Conservation (phyloP, 1,284 basidiomycete species). For the Schizophyllum commune region DNA sequence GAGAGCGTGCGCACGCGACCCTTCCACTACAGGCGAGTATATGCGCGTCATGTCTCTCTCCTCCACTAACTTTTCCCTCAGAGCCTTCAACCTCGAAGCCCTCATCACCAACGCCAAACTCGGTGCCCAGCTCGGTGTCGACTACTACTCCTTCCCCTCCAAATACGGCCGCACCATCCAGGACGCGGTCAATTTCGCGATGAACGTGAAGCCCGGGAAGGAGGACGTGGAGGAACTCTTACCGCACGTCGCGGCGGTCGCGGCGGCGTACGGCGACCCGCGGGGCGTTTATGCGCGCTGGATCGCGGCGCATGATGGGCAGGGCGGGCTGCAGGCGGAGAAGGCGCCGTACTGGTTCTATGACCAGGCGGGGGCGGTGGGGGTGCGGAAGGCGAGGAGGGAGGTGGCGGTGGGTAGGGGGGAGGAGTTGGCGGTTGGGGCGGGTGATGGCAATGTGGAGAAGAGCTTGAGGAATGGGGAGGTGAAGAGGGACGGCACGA, state of each 20-base stretch:
- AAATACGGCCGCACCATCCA: conserved; percentile 50
- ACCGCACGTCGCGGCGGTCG: conserved; percentile 46
- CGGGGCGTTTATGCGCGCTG: conserved; percentile 42
- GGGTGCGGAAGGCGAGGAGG: conserved; percentile 13
- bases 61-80: conserved; percentile 1
- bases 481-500: neutral
- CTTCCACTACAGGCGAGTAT: conserved; percentile 52
- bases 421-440: conserved; percentile 5
- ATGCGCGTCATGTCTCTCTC: conserved; percentile 22
- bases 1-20: conserved; percentile 55
- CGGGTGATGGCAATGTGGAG: neutral
- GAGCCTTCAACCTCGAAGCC: conserved; percentile 16
- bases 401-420: conserved; percentile 4
- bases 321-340: conserved; percentile 1
- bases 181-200: conserved; percentile 46
- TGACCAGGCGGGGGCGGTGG: conserved; percentile 33
- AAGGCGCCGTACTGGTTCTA: conserved; percentile 41
- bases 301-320: conserved; percentile 15
- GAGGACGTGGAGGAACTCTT: conserved; percentile 38
- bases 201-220: conserved; percentile 34
- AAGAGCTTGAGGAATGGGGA: neutral
- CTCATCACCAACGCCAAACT: conserved; percentile 40
- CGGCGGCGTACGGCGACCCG: conserved; percentile 51
- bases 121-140: conserved; percentile 40
- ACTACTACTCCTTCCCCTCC: conserved; percentile 45